These are phyloP conservation scores for Psilocybe tampanensis DNA, from an alignment of 768 basidiomycete genomes.

Conservation along the genomic window DNA sequence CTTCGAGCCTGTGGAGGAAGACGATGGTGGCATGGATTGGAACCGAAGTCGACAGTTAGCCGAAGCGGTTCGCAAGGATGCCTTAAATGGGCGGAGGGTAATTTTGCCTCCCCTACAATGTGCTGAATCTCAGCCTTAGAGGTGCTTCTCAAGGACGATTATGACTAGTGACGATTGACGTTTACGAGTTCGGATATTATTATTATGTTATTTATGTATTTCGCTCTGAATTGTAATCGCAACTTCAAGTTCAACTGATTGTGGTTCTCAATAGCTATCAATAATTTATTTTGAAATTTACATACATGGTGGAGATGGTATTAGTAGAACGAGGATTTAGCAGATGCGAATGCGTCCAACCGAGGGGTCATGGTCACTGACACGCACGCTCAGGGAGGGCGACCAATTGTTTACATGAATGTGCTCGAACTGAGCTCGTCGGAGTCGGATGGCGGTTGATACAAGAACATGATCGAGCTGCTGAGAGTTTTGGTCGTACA, in stretches of 20 bases:
- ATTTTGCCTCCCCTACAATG: neutral
- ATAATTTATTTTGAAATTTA: neutral
- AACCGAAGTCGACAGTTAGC: neutral
- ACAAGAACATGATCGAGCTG: conserved; percentile 64
- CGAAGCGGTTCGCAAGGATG: neutral
- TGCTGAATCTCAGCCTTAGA: neutral
- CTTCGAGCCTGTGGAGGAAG: neutral
- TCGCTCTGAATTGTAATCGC: neutral
- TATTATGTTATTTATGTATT: neutral
- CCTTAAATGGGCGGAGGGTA: neutral
- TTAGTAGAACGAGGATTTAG: conserved; percentile 17
- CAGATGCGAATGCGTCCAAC: conserved; percentile 54
- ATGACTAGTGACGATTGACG: neutral
- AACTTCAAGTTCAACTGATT: too few relatives aligned
- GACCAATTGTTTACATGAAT: conserved; percentile 67
- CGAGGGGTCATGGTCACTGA: conserved; percentile 66
- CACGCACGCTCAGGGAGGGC: conserved; percentile 37
- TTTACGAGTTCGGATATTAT: too few relatives aligned
- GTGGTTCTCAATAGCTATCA: too few relatives aligned
- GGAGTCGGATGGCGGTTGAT: conserved; percentile 42
- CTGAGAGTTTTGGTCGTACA: conserved; percentile 59
- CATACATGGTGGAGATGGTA: neutral
- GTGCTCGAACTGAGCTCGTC: conserved; percentile 53
- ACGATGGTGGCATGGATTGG: neutral
- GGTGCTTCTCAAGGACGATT: neutral